These are phyloP conservation scores for Ceratobasidium sp. DNA, from an alignment of 1,284 basidiomycete genomes.

Conservation along the genomic window DNA sequence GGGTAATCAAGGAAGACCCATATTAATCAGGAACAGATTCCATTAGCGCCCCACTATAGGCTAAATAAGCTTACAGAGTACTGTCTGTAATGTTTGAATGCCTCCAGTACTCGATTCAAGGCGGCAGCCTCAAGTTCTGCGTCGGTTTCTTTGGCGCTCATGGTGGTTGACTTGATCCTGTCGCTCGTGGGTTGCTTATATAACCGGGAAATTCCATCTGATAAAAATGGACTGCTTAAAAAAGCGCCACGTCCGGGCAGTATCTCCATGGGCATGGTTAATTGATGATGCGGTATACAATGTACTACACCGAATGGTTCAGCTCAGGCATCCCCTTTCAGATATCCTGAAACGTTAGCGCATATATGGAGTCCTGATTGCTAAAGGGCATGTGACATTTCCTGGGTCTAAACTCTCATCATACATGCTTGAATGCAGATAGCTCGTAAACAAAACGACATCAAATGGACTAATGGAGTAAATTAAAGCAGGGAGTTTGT, in stretches of 20 bases:
- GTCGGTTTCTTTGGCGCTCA: slow-evolving; percentile 33
- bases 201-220: background rate
- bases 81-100: slow-evolving; percentile 26
- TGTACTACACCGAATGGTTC: background rate
- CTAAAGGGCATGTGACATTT: no score
- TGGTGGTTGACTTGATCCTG: slow-evolving; percentile 7
- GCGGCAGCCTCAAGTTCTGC: slow-evolving; percentile 32
- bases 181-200: background rate
- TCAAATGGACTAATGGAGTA: background rate
- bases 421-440: no score
- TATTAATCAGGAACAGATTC: background rate
- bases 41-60: background rate
- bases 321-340: background rate
- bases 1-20: background rate
- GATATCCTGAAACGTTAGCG: background rate
- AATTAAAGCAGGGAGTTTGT: background rate
- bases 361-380: no score
- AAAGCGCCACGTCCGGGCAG: background rate
- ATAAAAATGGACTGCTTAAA: background rate
- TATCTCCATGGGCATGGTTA: background rate
- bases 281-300: background rate
- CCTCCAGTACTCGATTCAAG: slow-evolving; percentile 23
- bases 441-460: no score
- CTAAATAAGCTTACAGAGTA: slow-evolving; percentile 19
- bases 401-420: no score